phyloP scores from a whole-genome alignment of 1,284 basidiomycete genomes.

The Cutaneotrichosporon dermatis region DNA sequence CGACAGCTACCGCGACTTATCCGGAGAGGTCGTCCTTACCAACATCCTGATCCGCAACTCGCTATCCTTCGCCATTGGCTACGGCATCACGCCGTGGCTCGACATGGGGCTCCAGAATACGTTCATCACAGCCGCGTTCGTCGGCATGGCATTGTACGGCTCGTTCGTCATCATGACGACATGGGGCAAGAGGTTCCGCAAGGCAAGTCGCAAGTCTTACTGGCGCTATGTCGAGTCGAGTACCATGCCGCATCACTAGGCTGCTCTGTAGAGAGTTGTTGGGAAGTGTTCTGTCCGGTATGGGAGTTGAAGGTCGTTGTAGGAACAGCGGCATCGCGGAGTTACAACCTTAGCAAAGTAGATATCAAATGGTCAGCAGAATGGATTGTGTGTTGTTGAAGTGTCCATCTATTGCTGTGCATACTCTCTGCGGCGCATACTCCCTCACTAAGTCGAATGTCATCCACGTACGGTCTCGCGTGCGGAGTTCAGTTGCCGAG shows the following conservation, averaged over 20 bases:
- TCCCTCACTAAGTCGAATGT: too few relatives aligned
- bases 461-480: too few relatives aligned
- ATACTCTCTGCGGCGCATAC: too few relatives aligned
- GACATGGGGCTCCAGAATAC: conserved; percentile 22
- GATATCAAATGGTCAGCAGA: too few relatives aligned
- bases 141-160: conserved; percentile 18
- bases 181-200: conserved; percentile 21
- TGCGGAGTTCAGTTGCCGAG: neutral
- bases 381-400: too few relatives aligned
- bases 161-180: conserved; percentile 20
- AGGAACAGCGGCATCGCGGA: too few relatives aligned
- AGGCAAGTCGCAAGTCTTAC: conserved; percentile 8
- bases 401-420: too few relatives aligned
- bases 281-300: neutral
- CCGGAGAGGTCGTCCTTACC: conserved; percentile 24
- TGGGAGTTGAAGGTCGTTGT: too few relatives aligned
- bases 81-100: conserved; percentile 27
- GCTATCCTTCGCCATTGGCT: conserved; percentile 16
- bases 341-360: too few relatives aligned
- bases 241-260: conserved; percentile 9
- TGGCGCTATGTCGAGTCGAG: conserved; percentile 21
- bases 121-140: conserved; percentile 22
- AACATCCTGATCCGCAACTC: conserved; percentile 25
- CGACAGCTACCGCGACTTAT: conserved; percentile 30
- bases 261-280: neutral